Percentiles rank a stretch among this genome's conserved stretches.
Conservation (phyloP, 106 monocot species). For the Acanthochlamys bracteata region DNA sequence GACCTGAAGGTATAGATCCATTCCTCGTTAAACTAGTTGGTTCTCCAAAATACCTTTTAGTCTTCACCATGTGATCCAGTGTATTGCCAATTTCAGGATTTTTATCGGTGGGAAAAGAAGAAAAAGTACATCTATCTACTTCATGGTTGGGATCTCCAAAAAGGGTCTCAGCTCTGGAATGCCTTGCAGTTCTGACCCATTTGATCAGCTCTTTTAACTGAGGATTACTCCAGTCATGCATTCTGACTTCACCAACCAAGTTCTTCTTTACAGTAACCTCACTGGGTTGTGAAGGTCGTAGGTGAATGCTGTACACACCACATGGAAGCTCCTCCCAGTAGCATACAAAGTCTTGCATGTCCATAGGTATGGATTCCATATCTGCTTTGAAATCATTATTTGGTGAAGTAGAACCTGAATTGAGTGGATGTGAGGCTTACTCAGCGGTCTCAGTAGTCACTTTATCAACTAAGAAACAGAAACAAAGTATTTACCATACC, state of each 20-base stretch:
- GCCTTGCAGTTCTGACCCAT: slow-evolving; percentile 60
- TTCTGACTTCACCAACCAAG: slow-evolving; percentile 31
- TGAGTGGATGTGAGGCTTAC: not conserved
- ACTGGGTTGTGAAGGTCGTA: slow-evolving; percentile 19
- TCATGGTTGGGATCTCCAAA: not conserved
- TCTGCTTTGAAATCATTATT: slow-evolving; percentile 11
- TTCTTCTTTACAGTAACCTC: slow-evolving; percentile 15
- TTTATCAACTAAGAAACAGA: not conserved
- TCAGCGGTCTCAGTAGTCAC: not conserved
- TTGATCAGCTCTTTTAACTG: slow-evolving; percentile 44
- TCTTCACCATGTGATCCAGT: not conserved
- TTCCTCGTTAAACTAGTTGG: not conserved
- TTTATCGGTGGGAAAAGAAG: not conserved
- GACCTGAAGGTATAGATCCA: slow-evolving; percentile 9
- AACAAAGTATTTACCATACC: slow-evolving; percentile 15
- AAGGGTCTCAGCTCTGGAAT: slow-evolving; percentile 19
- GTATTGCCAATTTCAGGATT: not conserved
- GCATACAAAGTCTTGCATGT: not conserved
- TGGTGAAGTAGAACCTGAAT: slow-evolving; percentile 20
- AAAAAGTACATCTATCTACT: not conserved
- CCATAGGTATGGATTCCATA: slow-evolving; percentile 17
- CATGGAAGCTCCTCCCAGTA: slow-evolving; percentile 85
- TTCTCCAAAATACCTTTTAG: not conserved
- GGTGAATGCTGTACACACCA: slow-evolving; percentile 77
- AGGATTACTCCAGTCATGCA: slow-evolving; percentile 59